Base-by-base conservation (phyloP, 129 eudicot genomes). In the Artemisia annua region DNA sequence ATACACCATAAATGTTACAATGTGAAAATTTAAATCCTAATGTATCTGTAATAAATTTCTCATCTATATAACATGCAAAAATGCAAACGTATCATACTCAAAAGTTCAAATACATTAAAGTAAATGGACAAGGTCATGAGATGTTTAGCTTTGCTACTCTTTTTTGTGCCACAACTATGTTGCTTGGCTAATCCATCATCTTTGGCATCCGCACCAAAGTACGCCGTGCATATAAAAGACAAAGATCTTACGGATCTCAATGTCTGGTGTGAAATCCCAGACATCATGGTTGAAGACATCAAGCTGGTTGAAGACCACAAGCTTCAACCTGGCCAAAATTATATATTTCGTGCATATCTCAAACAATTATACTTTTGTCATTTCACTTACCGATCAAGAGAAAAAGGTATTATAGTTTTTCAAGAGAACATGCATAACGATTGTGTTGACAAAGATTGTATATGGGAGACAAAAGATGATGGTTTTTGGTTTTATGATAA, bases 321-420 rank as follows among this genome's bases (percentile, higher is more conserved):
- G 12, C 75, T 70, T 70, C 65, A 69, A 69, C 74, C 74, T 5
- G 74, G 74, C 20, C 74, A 69, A 30, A 16, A 17, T 13, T 28
- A 19, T 53, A 28, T n/a, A 53, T 10, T 52, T n/a, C 19, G 2
- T 3, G 63, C 30, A 52, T 1, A 1, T n/a, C 9, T 58, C 30
- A 30, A 58, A 13, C 15, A 1, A 26, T 12, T 19, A 12, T 70
- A 32, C 3, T 17, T 54, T 20, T 55, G 75, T 28, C 11, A 70
- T 55, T 70, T 70, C 22, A 32, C 39, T 19, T 55, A 53, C 54
- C 39, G 12, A 18, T 55, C 54, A 70, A 70, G 18, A 39, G 35
- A 70, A 1, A 70, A 39, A 70, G 3, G 8, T 11, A 11, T 54
- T 32, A 39, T 5, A 7, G 49, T 70, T 1, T 53, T 17, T 7